phyloP scores from a whole-genome alignment of 1,139 yeast species.

The Pichia sp. region DNA sequence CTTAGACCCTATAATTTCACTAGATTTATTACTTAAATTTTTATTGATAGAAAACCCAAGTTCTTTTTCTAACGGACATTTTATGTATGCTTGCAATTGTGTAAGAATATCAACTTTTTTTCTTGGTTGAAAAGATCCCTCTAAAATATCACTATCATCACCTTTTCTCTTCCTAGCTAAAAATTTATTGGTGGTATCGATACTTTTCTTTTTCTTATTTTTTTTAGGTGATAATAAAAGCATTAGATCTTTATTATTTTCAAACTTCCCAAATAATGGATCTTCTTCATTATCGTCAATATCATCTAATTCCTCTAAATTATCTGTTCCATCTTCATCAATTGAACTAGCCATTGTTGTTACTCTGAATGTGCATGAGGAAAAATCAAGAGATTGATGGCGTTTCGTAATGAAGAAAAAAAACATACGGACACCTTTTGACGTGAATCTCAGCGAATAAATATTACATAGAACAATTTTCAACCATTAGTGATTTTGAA shows the following conservation, averaged over 20 bases:
- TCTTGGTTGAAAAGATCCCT: neutral
- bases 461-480: too few species aligned
- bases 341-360: neutral
- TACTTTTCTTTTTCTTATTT: neutral
- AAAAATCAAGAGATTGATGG: too few species aligned
- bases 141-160: neutral
- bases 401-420: too few species aligned
- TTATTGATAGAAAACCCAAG: slow-evolving; percentile 13
- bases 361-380: too few species aligned
- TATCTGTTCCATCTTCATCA: slow-evolving; percentile 12
- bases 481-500: too few species aligned
- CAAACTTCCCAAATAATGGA: slow-evolving; percentile 15
- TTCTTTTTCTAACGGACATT: slow-evolving; percentile 12
- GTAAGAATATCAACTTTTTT: slow-evolving; percentile 5
- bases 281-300: slow-evolving; percentile 8
- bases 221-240: slow-evolving; percentile 10
- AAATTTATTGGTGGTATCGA: neutral
- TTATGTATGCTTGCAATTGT: slow-evolving; percentile 8
- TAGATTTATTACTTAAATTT: neutral
- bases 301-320: slow-evolving; percentile 7
- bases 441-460: too few species aligned
- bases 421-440: too few species aligned
- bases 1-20: neutral
- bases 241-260: slow-evolving; percentile 1
- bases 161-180: neutral